Base-by-base conservation (phyloP, 148 eudicot species). In the Drosera capensis region DNA sequence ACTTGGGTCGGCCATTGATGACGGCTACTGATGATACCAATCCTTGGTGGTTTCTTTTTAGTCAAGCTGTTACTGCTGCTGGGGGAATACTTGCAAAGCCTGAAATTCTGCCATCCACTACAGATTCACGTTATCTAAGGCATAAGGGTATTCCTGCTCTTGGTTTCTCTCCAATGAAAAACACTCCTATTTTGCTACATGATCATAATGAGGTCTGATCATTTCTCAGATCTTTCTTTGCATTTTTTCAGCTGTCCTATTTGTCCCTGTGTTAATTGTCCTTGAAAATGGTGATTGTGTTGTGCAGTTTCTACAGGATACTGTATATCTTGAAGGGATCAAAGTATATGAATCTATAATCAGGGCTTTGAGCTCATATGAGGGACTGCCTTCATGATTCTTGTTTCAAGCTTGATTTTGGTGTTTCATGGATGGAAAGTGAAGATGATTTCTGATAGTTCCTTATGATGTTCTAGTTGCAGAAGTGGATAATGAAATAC, bases 141-240 rank as follows among this genome's bases (percentile, higher is more conserved):
- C 62, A 67, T 26, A 49, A 49, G 59, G 99, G 99, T 43, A 73
- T 90, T 46, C 88, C 99, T 39, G 54, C 80, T 25, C 65, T 90
- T 48, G 93, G 99, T 16, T 90, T 90, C 63, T 90, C 95, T 37
- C 99, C 99, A 6, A 90, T 90, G 95, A 65, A 54, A 62, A 78
- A 81, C 46, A 90, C 99, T 43, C 99, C 95, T 11, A 78, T 90
- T 36, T 64, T 90, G 66, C 88, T 80, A 44, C 99, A 84, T 56
- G 99, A 80, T 31, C 99, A 90, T 64, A 76, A 90, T 60, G 95
- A 90, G 94, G 94, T 87, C 14, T 26, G 49, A 42, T 34, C 15
- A 25, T 45, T 24, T 3, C 21, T 35, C 31, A 36, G 21, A 20
- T 26, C 14, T 15, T 31, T 14, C 39, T 56, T 18, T 5, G 3